phyloP scores from a whole-genome alignment of 106 monocot species.

The Apostasia shenzhenica region DNA sequence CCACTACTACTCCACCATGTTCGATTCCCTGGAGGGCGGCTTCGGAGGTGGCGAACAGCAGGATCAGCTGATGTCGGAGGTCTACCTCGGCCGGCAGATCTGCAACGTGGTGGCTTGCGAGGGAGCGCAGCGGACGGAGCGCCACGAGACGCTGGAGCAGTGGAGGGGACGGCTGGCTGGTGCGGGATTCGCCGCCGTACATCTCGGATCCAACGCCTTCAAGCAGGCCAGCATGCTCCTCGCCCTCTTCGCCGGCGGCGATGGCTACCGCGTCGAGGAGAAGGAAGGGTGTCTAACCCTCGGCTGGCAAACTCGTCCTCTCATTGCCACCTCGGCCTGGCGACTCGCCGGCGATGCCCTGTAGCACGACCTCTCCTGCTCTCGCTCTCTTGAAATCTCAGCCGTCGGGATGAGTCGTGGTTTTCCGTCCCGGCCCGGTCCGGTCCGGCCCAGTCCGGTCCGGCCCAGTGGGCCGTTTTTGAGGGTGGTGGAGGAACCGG shows the following conservation, averaged over 20 bases:
- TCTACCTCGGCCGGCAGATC: constrained; percentile 77
- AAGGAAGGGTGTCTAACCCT: constrained; percentile 84
- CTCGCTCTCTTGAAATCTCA: too few relatives aligned
- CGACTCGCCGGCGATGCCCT: constrained; percentile 6
- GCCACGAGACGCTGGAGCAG: constrained; percentile 74
- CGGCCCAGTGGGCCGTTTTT: too few relatives aligned
- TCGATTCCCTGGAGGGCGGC: constrained; percentile 81
- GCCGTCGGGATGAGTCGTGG: too few relatives aligned
- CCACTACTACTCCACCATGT: constrained; percentile 96
- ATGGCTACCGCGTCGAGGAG: constrained; percentile 88
- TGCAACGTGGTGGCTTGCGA: constrained; percentile 94
- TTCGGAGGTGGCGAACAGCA: constrained; percentile 13
- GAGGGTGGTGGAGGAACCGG: too few relatives aligned
- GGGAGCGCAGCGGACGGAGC: constrained; percentile 61
- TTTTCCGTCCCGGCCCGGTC: too few relatives aligned
- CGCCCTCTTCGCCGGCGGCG: constrained; percentile 61
- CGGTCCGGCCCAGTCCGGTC: too few relatives aligned
- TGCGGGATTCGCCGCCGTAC: constrained; percentile 64
- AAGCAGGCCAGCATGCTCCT: constrained; percentile 92
- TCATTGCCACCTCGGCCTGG: constrained; percentile 95
- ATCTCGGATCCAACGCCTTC: constrained; percentile 80
- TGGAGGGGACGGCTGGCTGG: constrained; percentile 48
- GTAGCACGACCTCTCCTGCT: too few relatives aligned
- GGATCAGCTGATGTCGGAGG: constrained; percentile 61
- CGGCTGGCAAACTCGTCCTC: constrained; percentile 88